These are phyloP conservation scores for Patellifolia procumbens DNA, from an alignment of 179 eudicot species.

Conservation along the genomic window DNA sequence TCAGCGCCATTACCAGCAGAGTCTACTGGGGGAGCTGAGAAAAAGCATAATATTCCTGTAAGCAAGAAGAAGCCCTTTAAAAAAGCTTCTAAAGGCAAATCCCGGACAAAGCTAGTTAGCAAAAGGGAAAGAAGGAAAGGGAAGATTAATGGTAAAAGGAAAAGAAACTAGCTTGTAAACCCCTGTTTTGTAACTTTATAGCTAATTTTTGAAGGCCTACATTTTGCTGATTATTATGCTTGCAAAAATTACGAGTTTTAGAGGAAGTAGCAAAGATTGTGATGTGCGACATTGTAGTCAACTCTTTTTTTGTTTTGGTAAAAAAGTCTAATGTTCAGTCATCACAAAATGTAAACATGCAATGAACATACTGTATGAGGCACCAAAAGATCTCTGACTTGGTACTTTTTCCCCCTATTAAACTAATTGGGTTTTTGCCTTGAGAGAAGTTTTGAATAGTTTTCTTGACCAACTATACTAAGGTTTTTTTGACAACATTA, in stretches of 20 bases:
- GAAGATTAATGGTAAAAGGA: constrained; percentile 32
- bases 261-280: neutral
- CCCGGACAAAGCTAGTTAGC: constrained; percentile 53
- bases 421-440: too few species aligned
- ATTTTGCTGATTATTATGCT: constrained; percentile 5
- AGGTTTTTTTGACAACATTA: too few species aligned
- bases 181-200: constrained; percentile 8
- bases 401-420: too few species aligned
- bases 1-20: constrained; percentile 20
- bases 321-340: too few species aligned
- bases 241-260: neutral
- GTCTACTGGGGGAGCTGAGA: constrained; percentile 30
- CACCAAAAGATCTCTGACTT: too few species aligned
- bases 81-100: constrained; percentile 43
- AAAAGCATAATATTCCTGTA: constrained; percentile 47
- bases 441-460: too few species aligned
- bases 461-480: too few species aligned
- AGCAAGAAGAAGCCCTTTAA: constrained; percentile 59
- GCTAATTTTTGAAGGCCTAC: neutral
- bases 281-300: too few species aligned
- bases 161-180: constrained; percentile 23
- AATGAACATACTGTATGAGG: too few species aligned
- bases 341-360: too few species aligned
- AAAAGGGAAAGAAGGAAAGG: constrained; percentile 67
- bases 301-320: too few species aligned